Base-by-base conservation (phyloP, 2,329 filamentous ascomycete genomes). In the Hysterium pulicare region DNA sequence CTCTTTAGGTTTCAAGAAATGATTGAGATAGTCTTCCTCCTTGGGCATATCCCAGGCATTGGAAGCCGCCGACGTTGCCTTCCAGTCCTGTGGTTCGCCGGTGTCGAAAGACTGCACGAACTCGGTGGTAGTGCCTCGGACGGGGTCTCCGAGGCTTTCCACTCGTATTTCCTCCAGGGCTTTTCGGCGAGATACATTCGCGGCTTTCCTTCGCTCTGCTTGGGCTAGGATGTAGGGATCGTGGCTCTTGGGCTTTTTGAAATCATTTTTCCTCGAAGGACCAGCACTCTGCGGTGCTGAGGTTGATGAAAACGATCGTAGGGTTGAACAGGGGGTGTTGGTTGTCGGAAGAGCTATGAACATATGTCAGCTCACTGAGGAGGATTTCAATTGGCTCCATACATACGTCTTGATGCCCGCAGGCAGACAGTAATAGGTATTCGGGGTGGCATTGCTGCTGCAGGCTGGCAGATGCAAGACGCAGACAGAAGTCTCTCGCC, bases 171-270 rank as follows among this genome's bases (percentile, higher is more conserved):
- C 71, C 46, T 81, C 68, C 42, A 97, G 77, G 49, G 82, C 81
- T 48, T 80, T 75, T 58, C 85, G 88, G 39, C 88, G 82, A 59
- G 85, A 79, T 34, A 91, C 66, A 62, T 95, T 95, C 52, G 86
- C 87, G 9, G 85, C 82, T 68, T 91, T 95, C 48, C 88, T 84
- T 63, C 90, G 87, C 58, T 86, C 81, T 23, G 87, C 83, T 68
- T 94, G 88, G 3, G 85, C 85, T 68, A 86, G 80, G 46, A 84
- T 77, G 63, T 94, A 96, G 1, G 90, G 90, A 57, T 97, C 89
- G 61, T 81, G 79, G 62, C 85, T 82, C 46, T 78, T 79, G 49
- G 79, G 76, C 46, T 79, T 77, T 63, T 82, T 82, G 32, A 46
- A 48, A 16, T 53, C 42, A 3, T 51, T 69, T 79, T 58, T 59